Conservation (phyloP, 352 stramenopile genomes). For the Phytophthora capsici region DNA sequence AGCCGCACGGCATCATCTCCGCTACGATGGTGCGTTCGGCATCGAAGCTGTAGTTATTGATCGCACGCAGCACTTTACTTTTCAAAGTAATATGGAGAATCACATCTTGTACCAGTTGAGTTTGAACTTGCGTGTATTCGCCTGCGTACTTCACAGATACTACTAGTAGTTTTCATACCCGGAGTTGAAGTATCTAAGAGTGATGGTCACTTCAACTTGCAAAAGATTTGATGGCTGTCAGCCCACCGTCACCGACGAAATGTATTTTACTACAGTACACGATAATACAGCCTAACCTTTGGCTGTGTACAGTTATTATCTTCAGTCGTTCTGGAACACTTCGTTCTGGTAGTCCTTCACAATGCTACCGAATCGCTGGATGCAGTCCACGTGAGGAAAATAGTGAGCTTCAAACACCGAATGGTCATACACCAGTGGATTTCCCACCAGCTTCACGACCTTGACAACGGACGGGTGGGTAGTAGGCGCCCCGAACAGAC, state of each 20-base stretch:
- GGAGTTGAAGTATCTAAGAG: too few relatives aligned
- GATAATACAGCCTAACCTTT: conserved; percentile 12
- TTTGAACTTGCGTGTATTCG: too few relatives aligned
- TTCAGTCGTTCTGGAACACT: conserved; percentile 31
- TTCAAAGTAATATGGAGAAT: too few relatives aligned
- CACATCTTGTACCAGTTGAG: too few relatives aligned
- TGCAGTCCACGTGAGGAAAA: conserved; percentile 81
- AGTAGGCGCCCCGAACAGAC: conserved; percentile 40
- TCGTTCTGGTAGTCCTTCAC: conserved; percentile 78
- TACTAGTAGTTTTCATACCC: too few relatives aligned
- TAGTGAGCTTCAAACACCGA: conserved; percentile 62
- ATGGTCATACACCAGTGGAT: conserved; percentile 59
- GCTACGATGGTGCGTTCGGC: conserved; percentile 70
- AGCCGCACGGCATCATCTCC: conserved; percentile 90
- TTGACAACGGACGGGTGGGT: conserved; percentile 24
- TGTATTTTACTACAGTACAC: conserved; percentile 8
- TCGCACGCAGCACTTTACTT: not conserved
- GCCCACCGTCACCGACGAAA: not conserved
- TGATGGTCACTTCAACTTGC: not conserved
- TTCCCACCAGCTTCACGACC: conserved; percentile 49
- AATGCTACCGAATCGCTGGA: conserved; percentile 82
- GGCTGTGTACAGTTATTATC: conserved; percentile 4
- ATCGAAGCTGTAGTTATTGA: conserved; percentile 50
- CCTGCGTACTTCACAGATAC: too few relatives aligned
- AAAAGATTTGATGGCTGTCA: conserved; percentile 1